Conservation (phyloP, 345 rosid genomes). For the Nephelium lappaceum region DNA sequence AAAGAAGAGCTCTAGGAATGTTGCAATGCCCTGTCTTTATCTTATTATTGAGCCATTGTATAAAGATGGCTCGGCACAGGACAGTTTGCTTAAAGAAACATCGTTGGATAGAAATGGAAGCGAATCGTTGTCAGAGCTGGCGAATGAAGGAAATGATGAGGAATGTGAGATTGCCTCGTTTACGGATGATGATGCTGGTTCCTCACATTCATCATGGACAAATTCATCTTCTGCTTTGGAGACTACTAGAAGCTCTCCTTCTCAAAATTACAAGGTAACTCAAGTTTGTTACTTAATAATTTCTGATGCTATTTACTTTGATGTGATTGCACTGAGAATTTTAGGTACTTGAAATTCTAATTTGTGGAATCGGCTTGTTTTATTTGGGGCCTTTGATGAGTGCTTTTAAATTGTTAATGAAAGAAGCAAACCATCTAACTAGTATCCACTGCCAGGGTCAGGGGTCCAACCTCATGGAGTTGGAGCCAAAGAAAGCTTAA, state of each 20-base stretch:
- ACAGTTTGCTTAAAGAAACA: slow-evolving; percentile 40
- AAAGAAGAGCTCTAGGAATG: slow-evolving; percentile 63
- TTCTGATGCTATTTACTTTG: background rate
- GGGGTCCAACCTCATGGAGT: background rate
- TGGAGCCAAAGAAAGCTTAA: background rate
- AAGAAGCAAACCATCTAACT: background rate
- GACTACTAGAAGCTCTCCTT: slow-evolving; percentile 33
- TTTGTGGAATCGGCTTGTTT: slow-evolving; percentile 10
- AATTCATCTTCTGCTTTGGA: slow-evolving; percentile 48
- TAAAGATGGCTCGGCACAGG: slow-evolving; percentile 38
- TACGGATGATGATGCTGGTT: slow-evolving; percentile 73
- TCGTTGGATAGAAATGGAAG: slow-evolving; percentile 57
- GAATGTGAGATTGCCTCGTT: slow-evolving; percentile 68
- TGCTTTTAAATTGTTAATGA: background rate
- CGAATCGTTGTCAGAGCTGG: slow-evolving; percentile 59
- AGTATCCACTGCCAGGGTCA: background rate
- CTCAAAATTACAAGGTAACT: slow-evolving; percentile 54
- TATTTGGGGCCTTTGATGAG: background rate
- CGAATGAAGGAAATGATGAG: slow-evolving; percentile 54
- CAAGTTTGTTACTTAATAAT: slow-evolving; percentile 3
- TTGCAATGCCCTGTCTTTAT: slow-evolving; percentile 54
- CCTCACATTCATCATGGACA: slow-evolving; percentile 56
- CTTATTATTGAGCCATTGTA: slow-evolving; percentile 64
- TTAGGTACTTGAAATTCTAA: background rate
- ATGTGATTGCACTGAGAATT: background rate